Evolutionary conservation across 805 yeast species (phyloP).

Genomic region (Nakazawaea wyomingensis): DNA sequence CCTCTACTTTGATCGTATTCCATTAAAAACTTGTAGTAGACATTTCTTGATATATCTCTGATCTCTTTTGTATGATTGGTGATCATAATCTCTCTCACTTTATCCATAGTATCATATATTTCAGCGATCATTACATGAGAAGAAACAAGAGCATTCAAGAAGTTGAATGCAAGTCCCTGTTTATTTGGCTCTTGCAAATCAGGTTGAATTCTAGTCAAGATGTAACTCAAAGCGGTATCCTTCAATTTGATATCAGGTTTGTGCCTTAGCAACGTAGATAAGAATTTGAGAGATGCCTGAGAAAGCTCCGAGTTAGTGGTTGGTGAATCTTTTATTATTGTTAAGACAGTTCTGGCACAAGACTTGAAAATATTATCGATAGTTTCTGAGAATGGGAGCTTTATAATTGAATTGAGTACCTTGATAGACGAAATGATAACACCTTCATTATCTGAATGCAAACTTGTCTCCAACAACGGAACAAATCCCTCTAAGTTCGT

Average conservation of each 20-base stretch:
- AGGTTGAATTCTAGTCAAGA: conserved; percentile 69
- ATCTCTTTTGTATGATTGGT: conserved; percentile 81
- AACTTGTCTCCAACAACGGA: conserved; percentile 59
- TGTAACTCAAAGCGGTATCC: conserved; percentile 65
- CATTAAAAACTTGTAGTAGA: conserved; percentile 80
- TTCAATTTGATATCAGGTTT: conserved; percentile 61
- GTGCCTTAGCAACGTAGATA: conserved; percentile 68
- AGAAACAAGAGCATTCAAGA: conserved; percentile 70
- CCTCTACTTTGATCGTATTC: conserved; percentile 93
- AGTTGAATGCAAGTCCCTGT: conserved; percentile 84
- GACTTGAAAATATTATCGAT: conserved; percentile 47
- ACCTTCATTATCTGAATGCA: conserved; percentile 61
- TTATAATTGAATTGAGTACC: conserved; percentile 53
- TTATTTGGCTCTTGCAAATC: conserved; percentile 86
- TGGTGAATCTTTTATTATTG: conserved; percentile 69
- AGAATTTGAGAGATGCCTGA: conserved; percentile 70
- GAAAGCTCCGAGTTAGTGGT: conserved; percentile 72
- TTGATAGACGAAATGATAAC: conserved; percentile 66
- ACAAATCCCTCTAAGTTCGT: conserved; percentile 66
- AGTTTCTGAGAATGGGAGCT: conserved; percentile 57
- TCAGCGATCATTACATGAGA: conserved; percentile 79
- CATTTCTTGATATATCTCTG: conserved; percentile 77
- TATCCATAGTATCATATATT: conserved; percentile 82
- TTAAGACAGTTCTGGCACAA: conserved; percentile 56
- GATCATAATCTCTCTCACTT: conserved; percentile 77